These are phyloP conservation scores for Cryphonectria japonica DNA, from an alignment of 2,329 filamentous ascomycete genomes.

Conservation along the genomic window DNA sequence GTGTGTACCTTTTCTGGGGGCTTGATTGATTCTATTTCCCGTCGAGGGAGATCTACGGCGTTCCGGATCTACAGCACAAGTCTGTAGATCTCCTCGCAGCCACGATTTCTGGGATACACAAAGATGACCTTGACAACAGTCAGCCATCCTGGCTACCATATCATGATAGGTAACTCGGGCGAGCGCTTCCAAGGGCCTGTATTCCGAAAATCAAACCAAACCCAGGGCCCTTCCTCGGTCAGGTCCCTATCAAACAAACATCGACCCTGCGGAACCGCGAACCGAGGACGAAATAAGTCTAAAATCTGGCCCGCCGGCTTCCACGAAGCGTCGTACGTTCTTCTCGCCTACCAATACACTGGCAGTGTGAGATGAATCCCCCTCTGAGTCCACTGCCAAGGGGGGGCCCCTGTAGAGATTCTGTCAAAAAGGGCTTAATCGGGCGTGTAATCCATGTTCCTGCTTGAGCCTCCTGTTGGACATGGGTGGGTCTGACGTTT, in stretches of 20 bases:
- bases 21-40: background rate
- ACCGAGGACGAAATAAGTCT: background rate
- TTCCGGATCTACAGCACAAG: background rate
- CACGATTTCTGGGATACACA: background rate
- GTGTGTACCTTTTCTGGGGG: background rate
- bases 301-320: background rate
- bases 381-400: background rate
- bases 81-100: background rate
- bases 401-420: background rate
- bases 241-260: background rate
- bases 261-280: background rate
- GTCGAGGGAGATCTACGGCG: background rate
- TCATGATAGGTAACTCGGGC: background rate
- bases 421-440: background rate
- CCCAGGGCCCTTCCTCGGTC: background rate
- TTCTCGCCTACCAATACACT: slow-evolving; percentile 5
- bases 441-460: background rate
- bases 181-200: background rate
- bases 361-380: background rate
- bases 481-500: slow-evolving; percentile 12
- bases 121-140: too few relatives aligned
- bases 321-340: background rate
- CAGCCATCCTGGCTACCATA: background rate
- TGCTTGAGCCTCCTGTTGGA: slow-evolving; percentile 10
- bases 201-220: background rate